phyloP scores from a whole-genome alignment of 1,139 yeast genomes.

The Blastobotrys buckinghamii region DNA sequence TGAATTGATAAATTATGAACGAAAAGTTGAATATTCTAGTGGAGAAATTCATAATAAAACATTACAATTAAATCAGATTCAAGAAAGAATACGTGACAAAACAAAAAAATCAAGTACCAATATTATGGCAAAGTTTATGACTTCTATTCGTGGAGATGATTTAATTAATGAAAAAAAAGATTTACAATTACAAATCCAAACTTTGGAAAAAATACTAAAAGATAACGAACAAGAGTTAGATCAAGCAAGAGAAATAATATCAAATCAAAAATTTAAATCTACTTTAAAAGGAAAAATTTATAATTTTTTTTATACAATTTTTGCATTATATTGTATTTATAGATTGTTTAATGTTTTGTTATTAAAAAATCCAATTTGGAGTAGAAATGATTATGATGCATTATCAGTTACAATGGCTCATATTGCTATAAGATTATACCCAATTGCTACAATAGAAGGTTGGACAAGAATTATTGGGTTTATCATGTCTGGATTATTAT shows the following conservation, averaged over 20 bases:
- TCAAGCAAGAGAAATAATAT: slow-evolving; percentile 23
- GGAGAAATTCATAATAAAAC: slow-evolving; percentile 31
- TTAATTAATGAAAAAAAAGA: slow-evolving; percentile 61
- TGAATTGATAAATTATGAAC: slow-evolving; percentile 33
- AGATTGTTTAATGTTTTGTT: slow-evolving; percentile 44
- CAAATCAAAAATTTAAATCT: slow-evolving; percentile 25
- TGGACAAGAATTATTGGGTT: slow-evolving; percentile 61
- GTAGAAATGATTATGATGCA: slow-evolving; percentile 23
- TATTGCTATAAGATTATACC: slow-evolving; percentile 20
- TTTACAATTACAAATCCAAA: slow-evolving; percentile 64
- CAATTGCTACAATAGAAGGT: slow-evolving; percentile 40
- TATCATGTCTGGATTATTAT: slow-evolving; percentile 57
- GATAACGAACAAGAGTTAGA: slow-evolving; percentile 32
- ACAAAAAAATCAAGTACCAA: slow-evolving; percentile 22
- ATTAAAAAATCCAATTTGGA: slow-evolving; percentile 27
- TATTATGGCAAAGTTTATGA: slow-evolving; percentile 26
- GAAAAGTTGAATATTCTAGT: slow-evolving; percentile 34
- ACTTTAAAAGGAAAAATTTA: slow-evolving; percentile 32
- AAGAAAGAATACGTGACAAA: slow-evolving; percentile 18
- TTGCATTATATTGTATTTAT: slow-evolving; percentile 62
- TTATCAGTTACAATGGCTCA: slow-evolving; percentile 59
- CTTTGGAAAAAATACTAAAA: slow-evolving; percentile 43
- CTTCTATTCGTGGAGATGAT: slow-evolving; percentile 25
- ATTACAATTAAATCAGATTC: slow-evolving; percentile 13
- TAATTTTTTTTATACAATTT: slow-evolving; percentile 29